Evolutionary conservation across 768 basidiomycete genomes (phyloP), one percentile per base, ranked within the genome.

Genomic region (Amanita brunnescens): DNA sequence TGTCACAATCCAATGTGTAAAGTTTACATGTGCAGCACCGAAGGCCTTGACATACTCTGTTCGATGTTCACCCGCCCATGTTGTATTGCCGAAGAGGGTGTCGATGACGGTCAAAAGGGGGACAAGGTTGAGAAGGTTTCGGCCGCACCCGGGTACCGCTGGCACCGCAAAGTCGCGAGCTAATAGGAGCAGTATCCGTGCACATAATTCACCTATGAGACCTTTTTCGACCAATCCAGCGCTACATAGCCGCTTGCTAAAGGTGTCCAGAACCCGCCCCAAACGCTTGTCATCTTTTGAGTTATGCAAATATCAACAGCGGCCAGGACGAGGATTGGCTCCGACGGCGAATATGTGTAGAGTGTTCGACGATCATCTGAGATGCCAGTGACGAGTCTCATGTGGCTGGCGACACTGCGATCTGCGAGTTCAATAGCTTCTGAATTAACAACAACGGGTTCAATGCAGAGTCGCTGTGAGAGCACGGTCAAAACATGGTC

Each of bases 1-100:
- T 32, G 43, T 44, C 23, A 44, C 43, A 20, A 32, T 32, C 43
- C 43, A 44, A 20, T 44, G 43, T n/a, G 43, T 44, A 44, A 44
- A 44, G 43, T 44, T 44, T 13, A 44, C 43, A 32, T 44, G 18
- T 6, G 23, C 23, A 38, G 13, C 13, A 10, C 13, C 3, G 16
- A 38, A 38, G 13, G 37, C 37, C 13, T 38, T n/a, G 13, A 2
- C 16, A 16, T n/a, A 38, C 37, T 38, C 7, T 1, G 5, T 7
- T 38, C 16, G 13, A 38, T 38, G 14, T n/a, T 18, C 14, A n/a
- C 43, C 18, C 6, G 43, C 43, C 30, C 23, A 32, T 26, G 24
- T 2, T 13, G n/a, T 23, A 26, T 23, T 14, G 24, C 43, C 24
- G 10, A 44, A 44, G 21, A 44, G 43, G 13, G 12, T 23, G 14